These are phyloP conservation scores for Combretum micranthum DNA, from an alignment of 345 rosid genomes.

Conservation along the genomic window DNA sequence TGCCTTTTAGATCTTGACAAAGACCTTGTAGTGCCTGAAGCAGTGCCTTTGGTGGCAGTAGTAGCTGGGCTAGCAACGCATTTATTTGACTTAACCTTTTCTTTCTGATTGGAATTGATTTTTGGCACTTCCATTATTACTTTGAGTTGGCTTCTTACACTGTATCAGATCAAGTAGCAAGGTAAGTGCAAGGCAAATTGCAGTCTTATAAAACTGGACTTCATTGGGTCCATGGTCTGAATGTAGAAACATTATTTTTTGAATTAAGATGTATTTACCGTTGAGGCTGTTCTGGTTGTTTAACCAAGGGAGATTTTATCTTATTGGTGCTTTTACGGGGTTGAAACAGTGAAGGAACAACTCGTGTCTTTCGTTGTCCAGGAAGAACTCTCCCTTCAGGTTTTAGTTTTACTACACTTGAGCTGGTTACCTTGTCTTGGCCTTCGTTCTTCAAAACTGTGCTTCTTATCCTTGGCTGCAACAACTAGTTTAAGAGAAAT, in stretches of 20 bases:
- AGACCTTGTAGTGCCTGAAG: slow-evolving; percentile 18
- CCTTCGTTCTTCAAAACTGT: slow-evolving; percentile 10
- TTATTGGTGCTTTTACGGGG: slow-evolving; percentile 19
- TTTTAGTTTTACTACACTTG: slow-evolving; percentile 8
- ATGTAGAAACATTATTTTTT: slow-evolving; percentile 2
- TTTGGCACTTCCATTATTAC: slow-evolving; percentile 23
- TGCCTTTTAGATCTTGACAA: slow-evolving; percentile 32
- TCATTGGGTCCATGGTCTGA: too few relatives aligned
- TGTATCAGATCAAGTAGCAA: too few relatives aligned
- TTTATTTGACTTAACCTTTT: slow-evolving; percentile 14
- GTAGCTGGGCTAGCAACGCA: slow-evolving; percentile 13
- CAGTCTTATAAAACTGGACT: too few relatives aligned
- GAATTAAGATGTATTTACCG: slow-evolving; percentile 18
- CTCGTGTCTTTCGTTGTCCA: slow-evolving; percentile 9
- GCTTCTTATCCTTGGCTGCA: too few relatives aligned
- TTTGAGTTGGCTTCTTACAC: background rate
- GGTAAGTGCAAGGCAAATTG: too few relatives aligned
- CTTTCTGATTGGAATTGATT: slow-evolving; percentile 19
- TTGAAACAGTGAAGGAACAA: background rate
- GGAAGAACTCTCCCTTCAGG: slow-evolving; percentile 21
- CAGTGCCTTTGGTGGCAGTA: slow-evolving; percentile 23
- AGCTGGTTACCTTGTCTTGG: slow-evolving; percentile 13
- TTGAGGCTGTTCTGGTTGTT: slow-evolving; percentile 21
- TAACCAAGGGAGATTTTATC: slow-evolving; percentile 27
- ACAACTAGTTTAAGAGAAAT: too few relatives aligned